Evolutionary conservation across 495 filamentous ascomycete species (phyloP), one percentile per base, ranked within the genome.

Genomic region (Hypoxylon rickii): DNA sequence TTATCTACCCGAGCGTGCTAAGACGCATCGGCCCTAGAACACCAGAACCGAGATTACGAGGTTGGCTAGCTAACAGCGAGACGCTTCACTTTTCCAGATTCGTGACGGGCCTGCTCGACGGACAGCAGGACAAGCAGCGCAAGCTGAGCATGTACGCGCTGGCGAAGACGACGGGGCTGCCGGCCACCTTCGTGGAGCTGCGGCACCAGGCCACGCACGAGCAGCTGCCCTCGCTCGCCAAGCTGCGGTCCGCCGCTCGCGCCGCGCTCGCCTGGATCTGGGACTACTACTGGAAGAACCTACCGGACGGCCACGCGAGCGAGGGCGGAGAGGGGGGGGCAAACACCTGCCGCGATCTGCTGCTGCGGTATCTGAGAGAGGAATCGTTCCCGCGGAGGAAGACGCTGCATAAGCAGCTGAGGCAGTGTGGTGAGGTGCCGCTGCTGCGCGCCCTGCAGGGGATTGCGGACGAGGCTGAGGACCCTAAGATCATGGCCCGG

Each of bases 191-290:
- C 68, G 92, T 97, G 29, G 92, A 96, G 72, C 75, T 96, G 44
- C 79, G 93, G 13, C 93, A 97, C 65, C 87, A 94, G 68, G 89
- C 89, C 24, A 94, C 90, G 31, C 93, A 97, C 69, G 88, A 91
- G 57, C 87, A 90, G 62, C 73, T 96, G 46, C 92, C 93, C 0
- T 83, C 84, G 0, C 72, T 97, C 44, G 72, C 79, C 5, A 82
- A 89, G 19, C 72, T 97, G 46, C 77, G 89, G 45, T 76, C 76
- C 10, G 84, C 87, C 3, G 79, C 86, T 2, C 60, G 77, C 56
- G 81, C 85, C 58, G 89, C 85, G 1, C 73, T 97, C 43, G 81
- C 79, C 21, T 97, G 93, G 93, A 79, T 97, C 41, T 96, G 90
- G 90, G 77, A 80, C 31, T 86, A 87, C 63, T 96, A 96, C 71